Evolutionary conservation across 2,329 filamentous ascomycete genomes (phyloP), one percentile per base, ranked within the genome.

Genomic region (Fusarium poae): DNA sequence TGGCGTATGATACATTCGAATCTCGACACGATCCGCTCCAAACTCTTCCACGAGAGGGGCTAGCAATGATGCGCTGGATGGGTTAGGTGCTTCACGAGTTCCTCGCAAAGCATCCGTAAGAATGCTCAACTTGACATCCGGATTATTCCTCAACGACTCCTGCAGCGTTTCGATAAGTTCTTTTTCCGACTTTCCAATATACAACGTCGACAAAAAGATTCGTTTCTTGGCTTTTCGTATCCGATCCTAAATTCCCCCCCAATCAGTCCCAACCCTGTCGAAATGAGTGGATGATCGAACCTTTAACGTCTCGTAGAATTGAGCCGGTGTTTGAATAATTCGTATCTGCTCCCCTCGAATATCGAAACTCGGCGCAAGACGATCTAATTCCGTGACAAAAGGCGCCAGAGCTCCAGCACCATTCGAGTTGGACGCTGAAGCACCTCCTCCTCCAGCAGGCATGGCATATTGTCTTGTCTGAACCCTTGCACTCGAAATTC

Each of bases 1-100:
- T 0, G 96, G 96, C 1, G 96, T 99, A 79, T 99, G 96, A 77
- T 97, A 99, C 94, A 99, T 97, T 73, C 94, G 91, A 67, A 99
- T 89, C 75, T 97, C 93, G 40, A 99, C 94, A 37, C 95, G 87
- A 2, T 92, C 89, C 6, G 89, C 78, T 0, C 95, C 94, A 79
- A 97, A 97, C 72, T 97, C 93, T 9, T 85, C 81, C 13, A 97
- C 86, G n/a, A 99, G 82, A 1, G 94, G 91, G 8, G 91, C 92
- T 37, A 99, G 86, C 15, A 99, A 84, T 13, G 94, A 97, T 4
- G 94, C 96, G 79, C 91, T 96, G 70, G 94, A 97, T 46, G 94
- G 85, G 16, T 92, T 81, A 0, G 96, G 96, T 0, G 92, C 91
- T 79, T 99, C 96, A 68, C 96, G 88, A 7, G 96, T 99, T 13